These are phyloP conservation scores for Sextonia rubra DNA, from an alignment of 164 flowering plant species.

Conservation along the genomic window DNA sequence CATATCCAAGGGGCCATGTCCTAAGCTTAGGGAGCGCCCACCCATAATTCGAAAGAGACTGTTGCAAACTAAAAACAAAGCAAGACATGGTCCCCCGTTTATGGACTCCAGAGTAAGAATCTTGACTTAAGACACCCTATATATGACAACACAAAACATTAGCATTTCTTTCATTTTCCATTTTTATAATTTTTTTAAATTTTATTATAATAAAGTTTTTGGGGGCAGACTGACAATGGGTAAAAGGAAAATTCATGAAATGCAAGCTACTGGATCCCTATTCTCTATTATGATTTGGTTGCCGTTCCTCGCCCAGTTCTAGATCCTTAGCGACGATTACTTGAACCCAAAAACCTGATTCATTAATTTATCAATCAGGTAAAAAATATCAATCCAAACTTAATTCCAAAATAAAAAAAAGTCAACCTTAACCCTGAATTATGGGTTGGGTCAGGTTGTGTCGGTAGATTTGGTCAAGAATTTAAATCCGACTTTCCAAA, in stretches of 20 bases:
- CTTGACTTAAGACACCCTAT: constrained; percentile 31
- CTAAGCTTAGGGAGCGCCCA: constrained; percentile 15
- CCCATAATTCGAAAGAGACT: constrained; percentile 9
- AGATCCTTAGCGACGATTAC: no score
- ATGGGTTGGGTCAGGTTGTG: no score
- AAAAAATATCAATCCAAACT: no score
- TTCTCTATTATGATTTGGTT: neutral
- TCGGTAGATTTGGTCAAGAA: no score
- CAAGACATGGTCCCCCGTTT: constrained; percentile 24
- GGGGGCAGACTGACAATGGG: neutral
- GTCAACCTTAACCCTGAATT: no score
- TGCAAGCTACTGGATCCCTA: neutral
- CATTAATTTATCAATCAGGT: no score
- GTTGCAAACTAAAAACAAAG: constrained; percentile 1
- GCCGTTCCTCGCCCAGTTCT: no score
- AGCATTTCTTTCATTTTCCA: neutral
- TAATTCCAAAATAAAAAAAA: no score
- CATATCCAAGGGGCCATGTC: constrained; percentile 14
- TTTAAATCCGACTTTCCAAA: no score
- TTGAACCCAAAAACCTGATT: no score
- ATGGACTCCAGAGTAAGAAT: constrained; percentile 35
- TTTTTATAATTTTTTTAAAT: constrained; percentile 4
- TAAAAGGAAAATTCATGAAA: constrained; percentile 3
- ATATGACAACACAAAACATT: constrained; percentile 4
- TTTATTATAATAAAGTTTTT: no score